Conservation (phyloP, 352 stramenopile species). For the Phytophthora cryptogea region DNA sequence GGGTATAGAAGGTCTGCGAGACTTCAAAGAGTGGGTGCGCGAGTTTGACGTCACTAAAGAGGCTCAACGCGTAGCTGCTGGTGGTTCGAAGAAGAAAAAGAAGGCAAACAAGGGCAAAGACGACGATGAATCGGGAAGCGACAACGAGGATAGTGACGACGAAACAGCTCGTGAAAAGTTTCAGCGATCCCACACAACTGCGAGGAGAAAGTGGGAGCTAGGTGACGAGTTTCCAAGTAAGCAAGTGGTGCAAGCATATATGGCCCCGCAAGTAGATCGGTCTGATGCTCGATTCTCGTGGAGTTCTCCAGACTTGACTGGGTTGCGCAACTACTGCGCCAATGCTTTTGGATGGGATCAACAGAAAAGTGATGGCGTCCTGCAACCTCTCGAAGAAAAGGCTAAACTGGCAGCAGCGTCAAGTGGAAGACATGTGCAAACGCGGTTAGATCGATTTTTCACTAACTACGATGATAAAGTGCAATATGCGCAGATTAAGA, state of each 20-base stretch:
- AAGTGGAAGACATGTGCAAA: slow-evolving; percentile 69
- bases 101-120: slow-evolving; percentile 26
- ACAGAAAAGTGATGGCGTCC: slow-evolving; percentile 86
- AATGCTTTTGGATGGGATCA: slow-evolving; percentile 94
- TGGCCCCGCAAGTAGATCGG: slow-evolving; percentile 88
- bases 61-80: slow-evolving; percentile 36
- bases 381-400: slow-evolving; percentile 90
- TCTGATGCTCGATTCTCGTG: slow-evolving; percentile 92
- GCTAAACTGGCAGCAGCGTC: slow-evolving; percentile 34
- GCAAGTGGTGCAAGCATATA: slow-evolving; percentile 93
- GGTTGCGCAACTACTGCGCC: slow-evolving; percentile 87
- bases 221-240: slow-evolving; percentile 94
- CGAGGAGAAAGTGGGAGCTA: slow-evolving; percentile 91
- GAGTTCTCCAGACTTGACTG: slow-evolving; percentile 88
- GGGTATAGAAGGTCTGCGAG: slow-evolving; percentile 84
- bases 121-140: slow-evolving; percentile 36
- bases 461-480: slow-evolving; percentile 96
- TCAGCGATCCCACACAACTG: slow-evolving; percentile 91
- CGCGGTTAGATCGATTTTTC: slow-evolving; percentile 95
- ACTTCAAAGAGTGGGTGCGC: slow-evolving; percentile 79
- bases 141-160: slow-evolving; percentile 40
- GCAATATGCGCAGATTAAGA: slow-evolving; percentile 93
- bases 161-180: slow-evolving; percentile 78
- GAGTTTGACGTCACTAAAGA: slow-evolving; percentile 68
- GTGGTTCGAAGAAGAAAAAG: slow-evolving; percentile 41